A percentile compares a stretch with the other conserved stretches of the same genome.
These are phyloP conservation scores for Penicillium canescens DNA, from an alignment of 495 filamentous ascomycete species.

Conservation along the genomic window DNA sequence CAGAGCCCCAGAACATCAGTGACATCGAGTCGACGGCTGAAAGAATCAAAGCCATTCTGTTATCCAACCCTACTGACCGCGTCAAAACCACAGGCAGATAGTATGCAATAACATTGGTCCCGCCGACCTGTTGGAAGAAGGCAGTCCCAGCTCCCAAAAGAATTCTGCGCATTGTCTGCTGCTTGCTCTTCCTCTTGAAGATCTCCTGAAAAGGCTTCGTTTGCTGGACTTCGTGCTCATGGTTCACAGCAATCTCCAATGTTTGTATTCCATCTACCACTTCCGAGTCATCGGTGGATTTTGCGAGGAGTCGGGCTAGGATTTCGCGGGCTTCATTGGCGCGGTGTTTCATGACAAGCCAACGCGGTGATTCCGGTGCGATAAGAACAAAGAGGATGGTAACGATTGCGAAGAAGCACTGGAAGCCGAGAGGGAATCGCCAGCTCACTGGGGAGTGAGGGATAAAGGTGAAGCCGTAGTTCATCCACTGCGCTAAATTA, in stretches of 20 bases:
- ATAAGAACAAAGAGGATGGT: conserved; percentile 41
- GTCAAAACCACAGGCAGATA: conserved; percentile 10
- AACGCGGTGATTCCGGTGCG: conserved; percentile 51
- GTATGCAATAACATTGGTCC: conserved; percentile 10
- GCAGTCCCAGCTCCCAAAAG: conserved; percentile 6
- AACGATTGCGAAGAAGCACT: conserved; percentile 50
- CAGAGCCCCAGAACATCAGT: conserved; percentile 18
- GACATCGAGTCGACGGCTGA: conserved; percentile 12
- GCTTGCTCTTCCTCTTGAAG: background rate
- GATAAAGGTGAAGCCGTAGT: conserved; percentile 17
- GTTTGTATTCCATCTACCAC: background rate
- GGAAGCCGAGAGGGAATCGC: conserved; percentile 50
- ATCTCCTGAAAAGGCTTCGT: background rate
- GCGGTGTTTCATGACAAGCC: conserved; percentile 14
- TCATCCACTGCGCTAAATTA: conserved; percentile 15
- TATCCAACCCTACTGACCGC: conserved; percentile 1
- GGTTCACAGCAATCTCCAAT: background rate
- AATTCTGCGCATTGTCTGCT: conserved; percentile 6
- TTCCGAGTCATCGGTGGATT: background rate
- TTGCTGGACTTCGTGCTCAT: conserved; percentile 18
- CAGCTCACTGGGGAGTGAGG: conserved; percentile 36
- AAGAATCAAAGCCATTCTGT: conserved; percentile 6
- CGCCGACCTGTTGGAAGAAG: conserved; percentile 9
- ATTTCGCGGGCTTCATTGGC: background rate
- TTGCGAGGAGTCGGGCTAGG: background rate